These are phyloP conservation scores for Colletotrichum falcatum DNA, from an alignment of 2,329 filamentous ascomycete genomes.

Conservation along the genomic window DNA sequence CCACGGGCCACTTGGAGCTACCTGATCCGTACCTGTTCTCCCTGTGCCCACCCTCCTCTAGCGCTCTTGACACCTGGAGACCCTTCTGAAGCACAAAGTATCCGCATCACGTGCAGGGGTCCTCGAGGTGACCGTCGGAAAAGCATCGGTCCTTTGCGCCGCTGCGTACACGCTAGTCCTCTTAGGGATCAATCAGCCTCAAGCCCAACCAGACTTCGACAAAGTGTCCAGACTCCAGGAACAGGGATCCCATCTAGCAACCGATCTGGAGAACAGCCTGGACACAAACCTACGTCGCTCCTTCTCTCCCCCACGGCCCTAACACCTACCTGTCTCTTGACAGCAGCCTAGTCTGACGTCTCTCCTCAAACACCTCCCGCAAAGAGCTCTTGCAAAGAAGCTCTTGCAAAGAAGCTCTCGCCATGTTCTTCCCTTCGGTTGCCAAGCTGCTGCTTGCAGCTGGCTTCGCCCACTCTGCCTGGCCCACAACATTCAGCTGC, in stretches of 20 bases:
- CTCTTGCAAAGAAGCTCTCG: conserved; percentile 43
- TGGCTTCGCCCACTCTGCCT: conserved; percentile 67
- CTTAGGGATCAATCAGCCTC: conserved; percentile 37
- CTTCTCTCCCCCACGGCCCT: conserved; percentile 25
- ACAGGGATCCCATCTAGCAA: conserved; percentile 39
- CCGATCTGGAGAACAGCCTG: conserved; percentile 41
- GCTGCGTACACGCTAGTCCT: conserved; percentile 27
- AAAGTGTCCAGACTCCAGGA: conserved; percentile 42
- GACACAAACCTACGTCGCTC: conserved; percentile 40
- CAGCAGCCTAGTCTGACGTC: conserved; percentile 26
- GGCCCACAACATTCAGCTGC: conserved; percentile 96
- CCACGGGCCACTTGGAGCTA: conserved; percentile 25
- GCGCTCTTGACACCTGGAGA: conserved; percentile 24
- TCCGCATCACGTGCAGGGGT: conserved; percentile 40
- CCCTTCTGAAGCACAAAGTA: conserved; percentile 31
- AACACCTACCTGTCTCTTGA: conserved; percentile 29
- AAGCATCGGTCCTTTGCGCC: conserved; percentile 32
- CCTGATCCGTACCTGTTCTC: background rate
- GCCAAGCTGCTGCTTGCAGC: conserved; percentile 58
- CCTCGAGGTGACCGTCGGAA: conserved; percentile 17
- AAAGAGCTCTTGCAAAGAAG: conserved; percentile 31
- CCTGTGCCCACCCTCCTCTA: conserved; percentile 23
- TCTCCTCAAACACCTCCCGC: conserved; percentile 13
- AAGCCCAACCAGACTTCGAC: conserved; percentile 40
- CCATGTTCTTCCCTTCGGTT: conserved; percentile 59